Evolutionary conservation across 352 stramenopile genomes (phyloP).

Genomic region (Pythium dissotocum): DNA sequence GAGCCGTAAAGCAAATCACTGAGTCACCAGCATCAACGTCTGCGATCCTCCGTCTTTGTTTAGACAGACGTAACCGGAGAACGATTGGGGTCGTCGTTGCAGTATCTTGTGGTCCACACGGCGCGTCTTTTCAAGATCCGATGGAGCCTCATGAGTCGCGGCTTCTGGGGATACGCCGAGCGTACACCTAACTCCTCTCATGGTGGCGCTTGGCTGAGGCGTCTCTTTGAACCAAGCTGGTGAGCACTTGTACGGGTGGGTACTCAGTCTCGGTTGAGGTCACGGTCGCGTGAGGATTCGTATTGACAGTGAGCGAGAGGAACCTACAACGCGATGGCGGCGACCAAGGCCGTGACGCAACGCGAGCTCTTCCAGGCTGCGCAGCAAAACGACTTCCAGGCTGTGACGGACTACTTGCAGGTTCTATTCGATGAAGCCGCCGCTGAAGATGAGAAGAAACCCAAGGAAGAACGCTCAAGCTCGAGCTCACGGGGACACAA

Average conservation of each 20-base stretch:
- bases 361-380: slow-evolving; percentile 75
- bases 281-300: slow-evolving; percentile 1
- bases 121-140: slow-evolving; percentile 30
- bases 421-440: slow-evolving; percentile 42
- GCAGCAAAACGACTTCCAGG: slow-evolving; percentile 65
- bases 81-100: slow-evolving; percentile 4
- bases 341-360: slow-evolving; percentile 31
- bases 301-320: neutral
- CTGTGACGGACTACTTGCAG: slow-evolving; percentile 60
- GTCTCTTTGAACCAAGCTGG: slow-evolving; percentile 1
- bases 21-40: neutral
- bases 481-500: neutral
- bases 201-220: neutral
- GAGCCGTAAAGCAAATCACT: slow-evolving; percentile 11
- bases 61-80: neutral
- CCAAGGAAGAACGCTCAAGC: slow-evolving; percentile 3
- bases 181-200: slow-evolving; percentile 2
- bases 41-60: neutral
- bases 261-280: slow-evolving; percentile 9
- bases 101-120: slow-evolving; percentile 29
- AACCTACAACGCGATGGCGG: slow-evolving; percentile 4
- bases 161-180: slow-evolving; percentile 18
- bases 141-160: slow-evolving; percentile 21
- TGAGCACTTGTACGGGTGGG: neutral
- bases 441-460: slow-evolving; percentile 10